Percentiles rank a stretch among this genome's conserved stretches.
Conservation (phyloP, 345 rosid species). For the Punica granatum region DNA sequence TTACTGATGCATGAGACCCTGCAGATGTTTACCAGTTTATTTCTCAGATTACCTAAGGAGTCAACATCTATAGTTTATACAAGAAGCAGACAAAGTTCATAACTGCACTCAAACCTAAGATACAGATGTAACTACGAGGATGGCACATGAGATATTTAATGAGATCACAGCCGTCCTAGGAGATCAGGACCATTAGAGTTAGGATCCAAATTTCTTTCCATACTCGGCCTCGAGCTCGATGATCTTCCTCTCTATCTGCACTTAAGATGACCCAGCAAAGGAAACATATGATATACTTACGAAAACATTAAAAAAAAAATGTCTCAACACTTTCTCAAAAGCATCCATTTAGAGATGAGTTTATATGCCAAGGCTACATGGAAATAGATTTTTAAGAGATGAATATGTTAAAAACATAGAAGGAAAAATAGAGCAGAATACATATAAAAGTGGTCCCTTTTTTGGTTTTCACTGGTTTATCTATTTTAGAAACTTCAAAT, state of each 20-base stretch:
- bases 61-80: not conserved
- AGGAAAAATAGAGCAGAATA: not conserved
- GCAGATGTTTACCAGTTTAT: not conserved
- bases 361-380: not conserved
- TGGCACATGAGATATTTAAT: not conserved
- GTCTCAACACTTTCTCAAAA: not conserved
- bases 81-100: not conserved
- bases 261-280: not conserved
- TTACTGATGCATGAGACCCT: not conserved
- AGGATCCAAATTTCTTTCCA: constrained; percentile 1
- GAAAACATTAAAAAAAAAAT: constrained; percentile 1
- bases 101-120: not conserved
- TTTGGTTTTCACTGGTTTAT: not conserved
- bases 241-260: constrained; percentile 22
- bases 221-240: constrained; percentile 15
- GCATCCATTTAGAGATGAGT: not conserved
- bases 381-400: not conserved
- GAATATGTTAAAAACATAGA: not conserved
- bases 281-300: not conserved
- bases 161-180: not conserved
- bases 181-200: constrained; percentile 1
- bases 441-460: not conserved
- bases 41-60: not conserved
- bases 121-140: not conserved
- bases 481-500: not conserved